A percentile compares a stretch with the other conserved stretches of the same genome.
phyloP scores from a whole-genome alignment of 805 yeast species.

The Soucietia sequanensis region DNA sequence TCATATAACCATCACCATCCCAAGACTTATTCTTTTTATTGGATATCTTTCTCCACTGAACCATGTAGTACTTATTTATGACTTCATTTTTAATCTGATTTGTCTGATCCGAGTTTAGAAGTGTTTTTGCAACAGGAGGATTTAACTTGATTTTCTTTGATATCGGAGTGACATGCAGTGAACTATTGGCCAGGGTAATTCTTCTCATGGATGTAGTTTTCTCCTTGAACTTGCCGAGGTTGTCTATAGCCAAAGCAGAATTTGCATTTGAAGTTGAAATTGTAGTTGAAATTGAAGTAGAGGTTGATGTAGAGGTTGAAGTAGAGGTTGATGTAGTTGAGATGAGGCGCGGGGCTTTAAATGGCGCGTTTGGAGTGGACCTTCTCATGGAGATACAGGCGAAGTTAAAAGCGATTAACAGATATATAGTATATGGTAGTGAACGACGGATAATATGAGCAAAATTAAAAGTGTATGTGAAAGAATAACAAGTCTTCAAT shows the following conservation, averaged over 20 bases:
- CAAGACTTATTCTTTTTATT: conserved; percentile 84
- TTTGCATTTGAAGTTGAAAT: too few species aligned
- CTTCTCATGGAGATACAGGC: neutral
- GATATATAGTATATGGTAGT: too few species aligned
- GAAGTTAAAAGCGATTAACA: too few species aligned
- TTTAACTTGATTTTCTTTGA: neutral
- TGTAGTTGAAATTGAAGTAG: neutral
- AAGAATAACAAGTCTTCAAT: too few species aligned
- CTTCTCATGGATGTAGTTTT: too few species aligned
- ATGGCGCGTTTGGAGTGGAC: conserved; percentile 50
- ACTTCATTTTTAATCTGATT: neutral
- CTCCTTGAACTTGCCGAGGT: too few species aligned
- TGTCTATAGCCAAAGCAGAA: too few species aligned
- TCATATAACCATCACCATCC: conserved; percentile 85
- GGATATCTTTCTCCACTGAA: conserved; percentile 70
- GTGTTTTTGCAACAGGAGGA: neutral
- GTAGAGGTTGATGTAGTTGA: neutral
- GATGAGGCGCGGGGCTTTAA: conserved; percentile 47
- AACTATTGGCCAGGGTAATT: too few species aligned
- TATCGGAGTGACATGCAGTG: neutral
- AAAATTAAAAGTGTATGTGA: too few species aligned
- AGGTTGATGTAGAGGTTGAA: neutral
- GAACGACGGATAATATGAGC: too few species aligned
- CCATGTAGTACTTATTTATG: conserved; percentile 18
- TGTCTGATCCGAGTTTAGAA: neutral